These are phyloP conservation scores for Pseudocercospora ulei DNA, from an alignment of 2,329 filamentous ascomycete genomes.

Conservation along the genomic window DNA sequence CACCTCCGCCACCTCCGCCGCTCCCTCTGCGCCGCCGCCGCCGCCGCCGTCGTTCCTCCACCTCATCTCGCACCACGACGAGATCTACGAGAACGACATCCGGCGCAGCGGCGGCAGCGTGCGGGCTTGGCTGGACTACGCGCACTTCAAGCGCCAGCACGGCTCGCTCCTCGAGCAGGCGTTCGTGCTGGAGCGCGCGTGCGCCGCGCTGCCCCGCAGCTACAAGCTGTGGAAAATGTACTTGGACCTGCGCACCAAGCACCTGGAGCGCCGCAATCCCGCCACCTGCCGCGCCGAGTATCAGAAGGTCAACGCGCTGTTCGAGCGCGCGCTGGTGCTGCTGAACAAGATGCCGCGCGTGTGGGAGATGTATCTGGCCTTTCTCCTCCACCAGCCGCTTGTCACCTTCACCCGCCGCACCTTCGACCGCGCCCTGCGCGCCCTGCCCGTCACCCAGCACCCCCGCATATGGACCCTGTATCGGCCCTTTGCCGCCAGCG, in stretches of 20 bases:
- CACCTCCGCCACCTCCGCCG: constrained; percentile 28
- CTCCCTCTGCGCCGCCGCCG: constrained; percentile 14
- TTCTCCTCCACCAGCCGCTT: constrained; percentile 82
- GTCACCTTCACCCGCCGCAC: constrained; percentile 76
- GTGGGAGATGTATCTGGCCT: constrained; percentile 94
- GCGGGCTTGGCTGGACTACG: constrained; percentile 92
- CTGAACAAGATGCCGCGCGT: constrained; percentile 98
- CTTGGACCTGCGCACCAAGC: constrained; percentile 66
- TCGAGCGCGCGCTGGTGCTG: constrained; percentile 82
- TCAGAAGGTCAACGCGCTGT: constrained; percentile 87
- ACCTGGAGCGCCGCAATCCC: constrained; percentile 62
- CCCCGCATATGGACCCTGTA: constrained; percentile 92
- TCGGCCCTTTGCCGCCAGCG: constrained; percentile 80
- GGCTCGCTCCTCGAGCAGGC: constrained; percentile 78
- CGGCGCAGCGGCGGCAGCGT: constrained; percentile 73
- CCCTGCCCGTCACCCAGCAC: constrained; percentile 88
- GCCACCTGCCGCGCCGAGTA: constrained; percentile 70
- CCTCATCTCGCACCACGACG: constrained; percentile 69
- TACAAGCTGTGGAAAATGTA: constrained; percentile 99
- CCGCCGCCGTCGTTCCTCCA: constrained; percentile 31
- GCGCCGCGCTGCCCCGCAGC: constrained; percentile 76
- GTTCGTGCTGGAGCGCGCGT: constrained; percentile 80
- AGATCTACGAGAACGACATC: constrained; percentile 92
- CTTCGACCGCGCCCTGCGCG: constrained; percentile 85
- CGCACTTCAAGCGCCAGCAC: constrained; percentile 80